Conservation (phyloP, 2,329 filamentous ascomycete genomes). For the Monilinia fructigena region DNA sequence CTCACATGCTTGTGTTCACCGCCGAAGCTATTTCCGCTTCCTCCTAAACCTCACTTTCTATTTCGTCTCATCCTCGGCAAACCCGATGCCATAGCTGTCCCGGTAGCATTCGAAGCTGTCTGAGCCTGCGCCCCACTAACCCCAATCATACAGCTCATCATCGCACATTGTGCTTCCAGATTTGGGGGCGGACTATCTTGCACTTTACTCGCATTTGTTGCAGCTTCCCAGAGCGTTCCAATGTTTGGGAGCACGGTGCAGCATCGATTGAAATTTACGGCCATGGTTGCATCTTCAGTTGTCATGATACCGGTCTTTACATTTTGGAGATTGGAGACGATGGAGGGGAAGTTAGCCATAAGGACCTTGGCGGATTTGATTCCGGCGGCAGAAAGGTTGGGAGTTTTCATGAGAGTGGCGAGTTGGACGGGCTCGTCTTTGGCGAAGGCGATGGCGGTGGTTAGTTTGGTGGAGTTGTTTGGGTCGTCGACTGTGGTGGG, state of each 20-base stretch:
- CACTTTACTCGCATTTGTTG: conserved; percentile 24
- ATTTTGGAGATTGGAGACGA: conserved; percentile 27
- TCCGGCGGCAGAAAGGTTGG: conserved; percentile 22
- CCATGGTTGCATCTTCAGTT: conserved; percentile 27
- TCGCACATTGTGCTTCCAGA: conserved; percentile 26
- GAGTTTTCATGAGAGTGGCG: conserved; percentile 27
- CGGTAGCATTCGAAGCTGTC: neutral
- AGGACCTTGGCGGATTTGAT: conserved; percentile 27
- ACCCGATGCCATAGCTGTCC: neutral
- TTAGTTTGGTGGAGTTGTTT: conserved; percentile 24
- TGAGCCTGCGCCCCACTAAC: conserved; percentile 22
- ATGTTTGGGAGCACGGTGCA: conserved; percentile 29
- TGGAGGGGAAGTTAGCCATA: conserved; percentile 30
- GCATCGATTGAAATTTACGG: conserved; percentile 29
- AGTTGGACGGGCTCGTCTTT: conserved; percentile 30
- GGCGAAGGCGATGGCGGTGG: conserved; percentile 26
- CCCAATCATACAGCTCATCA: conserved; percentile 27
- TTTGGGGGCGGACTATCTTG: conserved; percentile 20
- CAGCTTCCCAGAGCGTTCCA: conserved; percentile 24
- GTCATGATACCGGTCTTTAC: conserved; percentile 27
- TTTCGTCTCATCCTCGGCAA: neutral
- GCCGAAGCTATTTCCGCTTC: too few species aligned
- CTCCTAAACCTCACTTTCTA: neutral
- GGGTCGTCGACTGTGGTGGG: conserved; percentile 17
- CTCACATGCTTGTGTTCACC: too few species aligned